Percentiles rank a stretch among this genome's conserved stretches.
Conservation (phyloP, 495 filamentous ascomycete species). For the Penicillium verhagenii region DNA sequence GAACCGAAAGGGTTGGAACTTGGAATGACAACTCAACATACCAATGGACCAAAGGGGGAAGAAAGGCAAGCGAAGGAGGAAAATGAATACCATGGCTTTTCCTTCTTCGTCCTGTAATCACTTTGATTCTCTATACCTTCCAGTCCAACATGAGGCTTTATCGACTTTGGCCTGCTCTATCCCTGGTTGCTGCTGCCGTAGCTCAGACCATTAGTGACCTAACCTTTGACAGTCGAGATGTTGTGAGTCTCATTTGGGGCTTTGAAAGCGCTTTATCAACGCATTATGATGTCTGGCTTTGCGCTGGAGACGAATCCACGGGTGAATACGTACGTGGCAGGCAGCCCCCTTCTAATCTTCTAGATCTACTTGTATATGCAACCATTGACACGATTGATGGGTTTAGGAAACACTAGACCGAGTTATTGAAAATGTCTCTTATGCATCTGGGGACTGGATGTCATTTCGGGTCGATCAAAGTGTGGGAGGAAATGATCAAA, state of each 20-base stretch:
- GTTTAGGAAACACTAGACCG: conserved; percentile 45
- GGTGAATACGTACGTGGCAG: conserved; percentile 35
- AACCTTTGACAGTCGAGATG: conserved; percentile 45
- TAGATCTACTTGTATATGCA: not conserved
- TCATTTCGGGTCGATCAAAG: conserved; percentile 49
- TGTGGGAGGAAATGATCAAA: conserved; percentile 48
- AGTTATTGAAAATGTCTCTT: conserved; percentile 39
- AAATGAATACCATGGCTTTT: not conserved
- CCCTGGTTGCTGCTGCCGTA: conserved; percentile 42
- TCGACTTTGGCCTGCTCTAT: conserved; percentile 37
- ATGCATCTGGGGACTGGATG: conserved; percentile 51
- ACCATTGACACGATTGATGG: not conserved
- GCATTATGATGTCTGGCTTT: conserved; percentile 61
- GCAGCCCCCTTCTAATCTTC: not conserved
- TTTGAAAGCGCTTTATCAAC: conserved; percentile 40
- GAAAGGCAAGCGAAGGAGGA: not conserved
- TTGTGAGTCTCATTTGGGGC: conserved; percentile 38
- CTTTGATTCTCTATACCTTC: conserved; percentile 5
- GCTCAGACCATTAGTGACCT: conserved; percentile 58
- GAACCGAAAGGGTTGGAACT: conserved; percentile 9
- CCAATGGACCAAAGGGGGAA: conserved; percentile 12
- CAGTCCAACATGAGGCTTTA: conserved; percentile 35
- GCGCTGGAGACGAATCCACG: conserved; percentile 58
- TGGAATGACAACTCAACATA: conserved; percentile 21
- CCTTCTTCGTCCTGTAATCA: conserved; percentile 3